Evolutionary conservation across 768 basidiomycete genomes (phyloP).

Genomic region (Psilocybe tampanensis): DNA sequence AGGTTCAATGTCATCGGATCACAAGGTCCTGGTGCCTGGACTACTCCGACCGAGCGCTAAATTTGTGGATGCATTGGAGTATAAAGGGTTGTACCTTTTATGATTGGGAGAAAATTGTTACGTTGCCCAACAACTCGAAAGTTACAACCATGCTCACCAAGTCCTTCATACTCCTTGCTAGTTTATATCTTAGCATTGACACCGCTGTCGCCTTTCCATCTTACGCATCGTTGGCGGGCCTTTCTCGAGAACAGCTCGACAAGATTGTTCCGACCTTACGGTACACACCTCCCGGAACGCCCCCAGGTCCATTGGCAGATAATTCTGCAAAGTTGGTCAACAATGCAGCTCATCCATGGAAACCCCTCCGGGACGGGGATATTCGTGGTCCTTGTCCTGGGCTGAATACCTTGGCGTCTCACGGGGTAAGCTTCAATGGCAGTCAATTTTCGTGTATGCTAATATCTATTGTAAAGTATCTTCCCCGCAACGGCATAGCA

Average conservation of each 20-base stretch:
- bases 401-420: constrained; percentile 9
- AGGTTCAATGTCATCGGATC: no score
- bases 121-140: no score
- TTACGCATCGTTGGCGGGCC: constrained; percentile 8
- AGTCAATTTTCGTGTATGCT: background rate
- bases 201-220: background rate
- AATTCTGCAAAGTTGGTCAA: constrained; percentile 22
- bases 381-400: constrained; percentile 25
- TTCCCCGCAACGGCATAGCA: constrained; percentile 18
- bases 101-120: no score
- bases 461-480: constrained; percentile 6
- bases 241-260: constrained; percentile 6
- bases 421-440: background rate
- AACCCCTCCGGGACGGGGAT: constrained; percentile 9
- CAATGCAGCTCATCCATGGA: constrained; percentile 22
- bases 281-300: constrained; percentile 4
- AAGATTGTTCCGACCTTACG: background rate
- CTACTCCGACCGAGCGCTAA: no score
- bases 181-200: no score
- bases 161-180: no score
- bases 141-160: no score
- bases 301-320: constrained; percentile 20
- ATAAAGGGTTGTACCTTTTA: no score
- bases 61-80: no score
- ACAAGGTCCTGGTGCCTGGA: no score